phyloP scores from a whole-genome alignment of 768 basidiomycete species.

The Amylocystis lapponica region DNA sequence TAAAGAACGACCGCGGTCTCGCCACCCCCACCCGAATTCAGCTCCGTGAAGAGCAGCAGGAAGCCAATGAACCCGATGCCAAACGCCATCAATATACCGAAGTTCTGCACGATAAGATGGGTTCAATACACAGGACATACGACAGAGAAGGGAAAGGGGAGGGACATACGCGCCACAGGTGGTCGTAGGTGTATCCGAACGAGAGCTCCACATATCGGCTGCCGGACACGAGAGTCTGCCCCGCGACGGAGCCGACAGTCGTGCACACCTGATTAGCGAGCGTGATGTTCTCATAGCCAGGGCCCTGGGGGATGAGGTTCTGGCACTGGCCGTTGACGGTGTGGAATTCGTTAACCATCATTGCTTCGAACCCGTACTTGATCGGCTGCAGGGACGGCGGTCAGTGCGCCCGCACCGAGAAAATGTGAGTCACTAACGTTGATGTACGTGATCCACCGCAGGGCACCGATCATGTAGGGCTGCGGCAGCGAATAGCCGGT shows the following conservation, averaged over 20 bases:
- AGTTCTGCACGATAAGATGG: no score
- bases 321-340: slow-evolving; percentile 58
- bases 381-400: slow-evolving; percentile 41
- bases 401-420: slow-evolving; percentile 13
- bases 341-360: slow-evolving; percentile 81
- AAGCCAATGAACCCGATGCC: slow-evolving; percentile 47
- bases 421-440: slow-evolving; percentile 36
- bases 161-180: slow-evolving; percentile 40
- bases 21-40: slow-evolving; percentile 32
- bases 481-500: slow-evolving; percentile 57
- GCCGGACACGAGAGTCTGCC: slow-evolving; percentile 56
- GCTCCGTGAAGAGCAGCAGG: slow-evolving; percentile 56
- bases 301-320: slow-evolving; percentile 52
- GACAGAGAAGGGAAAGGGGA: no score
- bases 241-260: slow-evolving; percentile 57
- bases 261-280: slow-evolving; percentile 73
- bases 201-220: slow-evolving; percentile 44
- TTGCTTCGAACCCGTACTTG: slow-evolving; percentile 65
- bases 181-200: slow-evolving; percentile 34
- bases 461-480: slow-evolving; percentile 59
- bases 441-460: slow-evolving; percentile 62
- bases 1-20: slow-evolving; percentile 50
- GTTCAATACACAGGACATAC: no score
- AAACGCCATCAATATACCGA: slow-evolving; percentile 68
- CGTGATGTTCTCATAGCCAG: slow-evolving; percentile 52